These are phyloP conservation scores for Termitomyces sp. DNA, from an alignment of 768 basidiomycete genomes.

Conservation along the genomic window DNA sequence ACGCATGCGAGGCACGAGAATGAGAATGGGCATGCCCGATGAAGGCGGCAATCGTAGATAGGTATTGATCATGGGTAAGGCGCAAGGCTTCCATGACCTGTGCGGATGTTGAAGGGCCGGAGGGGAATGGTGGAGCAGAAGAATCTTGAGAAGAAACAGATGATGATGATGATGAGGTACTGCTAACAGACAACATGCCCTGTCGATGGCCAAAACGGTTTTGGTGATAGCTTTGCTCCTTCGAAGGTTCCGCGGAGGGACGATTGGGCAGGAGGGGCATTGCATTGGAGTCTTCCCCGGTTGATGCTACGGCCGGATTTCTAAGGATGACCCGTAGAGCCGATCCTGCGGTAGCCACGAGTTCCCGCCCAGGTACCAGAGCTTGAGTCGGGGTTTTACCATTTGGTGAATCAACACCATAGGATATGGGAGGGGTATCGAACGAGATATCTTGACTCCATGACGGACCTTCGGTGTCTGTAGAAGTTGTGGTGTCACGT, in stretches of 20 bases:
- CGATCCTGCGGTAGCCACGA: constrained; percentile 27
- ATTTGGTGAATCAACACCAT: constrained; percentile 26
- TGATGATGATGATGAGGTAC: constrained; percentile 66
- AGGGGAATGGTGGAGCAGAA: constrained; percentile 60
- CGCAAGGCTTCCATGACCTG: constrained; percentile 78
- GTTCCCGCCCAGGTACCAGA: constrained; percentile 23
- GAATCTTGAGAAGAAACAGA: constrained; percentile 67
- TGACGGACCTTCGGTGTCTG: constrained; percentile 27
- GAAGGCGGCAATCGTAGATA: constrained; percentile 95
- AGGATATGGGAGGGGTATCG: constrained; percentile 26
- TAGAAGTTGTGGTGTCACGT: constrained; percentile 32
- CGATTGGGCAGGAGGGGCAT: constrained; percentile 36
- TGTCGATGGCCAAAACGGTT: constrained; percentile 43
- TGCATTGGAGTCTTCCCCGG: constrained; percentile 36
- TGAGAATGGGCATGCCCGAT: constrained; percentile 97
- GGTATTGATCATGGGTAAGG: constrained; percentile 83
- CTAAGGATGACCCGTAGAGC: constrained; percentile 47
- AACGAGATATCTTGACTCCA: constrained; percentile 32
- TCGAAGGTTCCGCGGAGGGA: constrained; percentile 9
- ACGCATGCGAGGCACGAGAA: constrained; percentile 85
- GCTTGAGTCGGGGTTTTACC: constrained; percentile 35
- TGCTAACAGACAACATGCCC: constrained; percentile 58
- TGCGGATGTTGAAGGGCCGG: constrained; percentile 64
- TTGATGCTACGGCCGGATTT: constrained; percentile 20
- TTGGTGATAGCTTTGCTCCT: constrained; percentile 21